These are phyloP conservation scores for Leavenworthia alabamica DNA, from an alignment of 345 rosid genomes.

Conservation along the genomic window DNA sequence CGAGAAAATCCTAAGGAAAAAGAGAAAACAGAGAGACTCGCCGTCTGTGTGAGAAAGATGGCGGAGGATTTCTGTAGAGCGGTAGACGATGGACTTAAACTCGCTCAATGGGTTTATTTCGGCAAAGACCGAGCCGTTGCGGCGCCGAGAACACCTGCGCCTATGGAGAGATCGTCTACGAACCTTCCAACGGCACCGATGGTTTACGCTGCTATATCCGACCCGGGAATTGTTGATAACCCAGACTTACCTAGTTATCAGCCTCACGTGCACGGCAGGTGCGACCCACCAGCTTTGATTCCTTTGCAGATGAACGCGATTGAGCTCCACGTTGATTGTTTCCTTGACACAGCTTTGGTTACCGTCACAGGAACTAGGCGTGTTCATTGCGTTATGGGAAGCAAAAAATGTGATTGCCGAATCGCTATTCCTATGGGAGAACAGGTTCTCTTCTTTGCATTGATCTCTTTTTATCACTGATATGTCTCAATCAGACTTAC, in stretches of 20 bases:
- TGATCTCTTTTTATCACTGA: neutral
- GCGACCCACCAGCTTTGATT: conserved; percentile 84
- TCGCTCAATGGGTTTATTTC: conserved; percentile 63
- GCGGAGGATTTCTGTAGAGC: conserved; percentile 68
- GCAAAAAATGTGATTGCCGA: conserved; percentile 76
- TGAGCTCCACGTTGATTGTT: conserved; percentile 56
- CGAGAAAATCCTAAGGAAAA: neutral
- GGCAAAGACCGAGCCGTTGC: conserved; percentile 75
- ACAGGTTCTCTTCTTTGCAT: conserved; percentile 43
- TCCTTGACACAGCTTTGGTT: conserved; percentile 56
- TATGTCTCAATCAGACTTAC: conserved; percentile 35
- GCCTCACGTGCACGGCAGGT: conserved; percentile 90
- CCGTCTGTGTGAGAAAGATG: conserved; percentile 33
- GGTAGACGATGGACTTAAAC: conserved; percentile 79
- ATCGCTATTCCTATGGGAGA: conserved; percentile 88
- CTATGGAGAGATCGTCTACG: conserved; percentile 52
- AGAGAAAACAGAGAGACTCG: neutral
- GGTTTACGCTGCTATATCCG: conserved; percentile 73
- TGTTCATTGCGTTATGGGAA: conserved; percentile 89
- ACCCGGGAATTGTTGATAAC: conserved; percentile 82
- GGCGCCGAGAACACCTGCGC: conserved; percentile 48
- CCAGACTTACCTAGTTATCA: conserved; percentile 95
- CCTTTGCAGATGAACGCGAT: conserved; percentile 80
- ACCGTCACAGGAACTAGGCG: conserved; percentile 65
- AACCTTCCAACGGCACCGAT: conserved; percentile 68